Conservation (phyloP, 208 protist species). For the Leishmania major region DNA sequence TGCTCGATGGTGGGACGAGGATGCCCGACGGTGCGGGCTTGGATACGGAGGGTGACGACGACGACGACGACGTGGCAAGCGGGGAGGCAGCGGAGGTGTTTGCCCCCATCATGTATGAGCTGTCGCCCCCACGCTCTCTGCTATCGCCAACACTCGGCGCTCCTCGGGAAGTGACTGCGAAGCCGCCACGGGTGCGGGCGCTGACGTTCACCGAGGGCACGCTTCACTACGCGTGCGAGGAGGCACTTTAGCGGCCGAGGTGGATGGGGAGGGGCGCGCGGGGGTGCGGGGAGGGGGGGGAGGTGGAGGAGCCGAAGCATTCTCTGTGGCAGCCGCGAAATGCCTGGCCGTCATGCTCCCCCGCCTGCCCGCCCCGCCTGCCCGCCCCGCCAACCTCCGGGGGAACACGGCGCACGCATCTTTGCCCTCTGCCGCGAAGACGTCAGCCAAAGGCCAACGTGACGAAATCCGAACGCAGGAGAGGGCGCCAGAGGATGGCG, state of each 20-base stretch:
- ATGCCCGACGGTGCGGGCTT: background rate
- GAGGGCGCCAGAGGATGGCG: background rate
- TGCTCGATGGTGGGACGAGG: slow-evolving; percentile 2
- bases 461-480: background rate
- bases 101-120: slow-evolving; percentile 15
- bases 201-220: background rate
- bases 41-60: background rate
- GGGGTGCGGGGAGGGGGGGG: background rate
- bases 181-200: slow-evolving; percentile 5
- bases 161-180: background rate
- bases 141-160: background rate
- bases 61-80: background rate
- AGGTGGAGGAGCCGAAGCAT: background rate
- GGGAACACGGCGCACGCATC: background rate
- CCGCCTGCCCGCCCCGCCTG: background rate
- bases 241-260: background rate
- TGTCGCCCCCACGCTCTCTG: slow-evolving; percentile 9
- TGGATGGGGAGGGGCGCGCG: background rate
- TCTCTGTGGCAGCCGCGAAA: background rate
- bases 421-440: background rate
- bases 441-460: background rate
- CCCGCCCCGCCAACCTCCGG: background rate
- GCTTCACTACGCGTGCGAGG: slow-evolving; percentile 19
- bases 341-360: background rate
- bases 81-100: background rate